phyloP scores from a whole-genome alignment of 345 rosid genomes.

The Heritiera fomes region DNA sequence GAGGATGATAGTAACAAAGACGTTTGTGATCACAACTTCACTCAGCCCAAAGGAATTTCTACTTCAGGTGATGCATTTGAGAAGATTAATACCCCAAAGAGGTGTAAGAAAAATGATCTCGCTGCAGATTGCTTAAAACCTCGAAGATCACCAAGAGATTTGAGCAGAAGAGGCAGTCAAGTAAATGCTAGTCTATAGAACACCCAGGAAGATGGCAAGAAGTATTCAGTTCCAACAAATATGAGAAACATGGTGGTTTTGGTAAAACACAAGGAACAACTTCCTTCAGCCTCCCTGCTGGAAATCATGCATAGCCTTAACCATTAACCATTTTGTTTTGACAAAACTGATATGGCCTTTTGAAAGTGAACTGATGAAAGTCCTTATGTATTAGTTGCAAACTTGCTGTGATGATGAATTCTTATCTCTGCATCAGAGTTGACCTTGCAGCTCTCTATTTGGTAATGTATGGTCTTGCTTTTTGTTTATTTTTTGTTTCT shows the following conservation, averaged over 20 bases:
- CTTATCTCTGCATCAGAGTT: background rate
- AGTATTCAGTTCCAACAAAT: conserved; percentile 27
- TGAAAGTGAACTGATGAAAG: background rate
- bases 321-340: background rate
- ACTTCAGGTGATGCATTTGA: conserved; percentile 30
- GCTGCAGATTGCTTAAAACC: conserved; percentile 31
- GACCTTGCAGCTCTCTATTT: too few relatives aligned
- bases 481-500: too few relatives aligned
- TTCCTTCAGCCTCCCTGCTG: conserved; percentile 22
- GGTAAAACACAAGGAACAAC: conserved; percentile 27
- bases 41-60: conserved; percentile 19
- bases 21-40: background rate
- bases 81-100: conserved; percentile 25
- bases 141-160: conserved; percentile 45
- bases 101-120: conserved; percentile 19
- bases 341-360: background rate
- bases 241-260: conserved; percentile 30
- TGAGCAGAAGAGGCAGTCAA: conserved; percentile 27
- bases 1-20: conserved; percentile 21
- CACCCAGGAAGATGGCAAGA: conserved; percentile 14
- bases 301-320: conserved; percentile 1
- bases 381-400: background rate
- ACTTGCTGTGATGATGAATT: background rate
- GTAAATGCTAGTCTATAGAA: conserved; percentile 15
- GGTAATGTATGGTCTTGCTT: too few relatives aligned